A percentile compares a stretch with the other conserved stretches of the same genome.
These are phyloP conservation scores for Aspergillus sp. DNA, from an alignment of 2,329 filamentous ascomycete genomes.

Conservation along the genomic window DNA sequence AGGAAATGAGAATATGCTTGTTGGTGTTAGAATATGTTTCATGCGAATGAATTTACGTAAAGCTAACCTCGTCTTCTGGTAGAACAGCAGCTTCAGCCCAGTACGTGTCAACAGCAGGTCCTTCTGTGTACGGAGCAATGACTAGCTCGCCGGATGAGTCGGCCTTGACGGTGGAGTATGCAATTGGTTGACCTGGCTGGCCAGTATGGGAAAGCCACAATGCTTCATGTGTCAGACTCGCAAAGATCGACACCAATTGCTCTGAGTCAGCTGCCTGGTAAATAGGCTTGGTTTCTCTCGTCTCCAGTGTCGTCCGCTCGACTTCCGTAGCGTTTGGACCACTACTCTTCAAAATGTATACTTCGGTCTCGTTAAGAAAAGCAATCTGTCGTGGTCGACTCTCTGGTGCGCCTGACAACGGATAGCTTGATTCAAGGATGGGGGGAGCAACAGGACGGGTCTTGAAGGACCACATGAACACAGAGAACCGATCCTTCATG, in stretches of 20 bases:
- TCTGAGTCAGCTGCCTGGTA: slow-evolving; percentile 32
- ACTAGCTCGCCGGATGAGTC: slow-evolving; percentile 15
- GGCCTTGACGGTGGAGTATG: slow-evolving; percentile 30
- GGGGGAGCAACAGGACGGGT: slow-evolving; percentile 34
- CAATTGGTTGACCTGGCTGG: slow-evolving; percentile 22
- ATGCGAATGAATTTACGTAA: not conserved
- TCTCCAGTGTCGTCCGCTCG: slow-evolving; percentile 34
- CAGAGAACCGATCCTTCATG: slow-evolving; percentile 61
- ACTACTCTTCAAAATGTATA: slow-evolving; percentile 41
- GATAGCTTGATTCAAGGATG: slow-evolving; percentile 37
- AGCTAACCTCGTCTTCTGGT: slow-evolving; percentile 39
- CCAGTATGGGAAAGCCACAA: slow-evolving; percentile 37
- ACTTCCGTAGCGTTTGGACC: slow-evolving; percentile 29
- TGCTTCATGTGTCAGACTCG: slow-evolving; percentile 31
- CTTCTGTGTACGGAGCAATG: slow-evolving; percentile 27
- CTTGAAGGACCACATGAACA: slow-evolving; percentile 68
- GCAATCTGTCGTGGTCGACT: slow-evolving; percentile 45
- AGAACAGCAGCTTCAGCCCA: slow-evolving; percentile 38
- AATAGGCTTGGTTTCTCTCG: slow-evolving; percentile 26
- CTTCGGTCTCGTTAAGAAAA: slow-evolving; percentile 42
- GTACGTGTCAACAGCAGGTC: slow-evolving; percentile 34
- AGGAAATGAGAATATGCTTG: slow-evolving; percentile 55
- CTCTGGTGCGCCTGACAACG: slow-evolving; percentile 26
- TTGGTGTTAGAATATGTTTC: slow-evolving; percentile 11
- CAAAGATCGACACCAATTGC: slow-evolving; percentile 36